Evolutionary conservation across 495 filamentous ascomycete species (phyloP).

Genomic region (Hyaloscypha variabilis): DNA sequence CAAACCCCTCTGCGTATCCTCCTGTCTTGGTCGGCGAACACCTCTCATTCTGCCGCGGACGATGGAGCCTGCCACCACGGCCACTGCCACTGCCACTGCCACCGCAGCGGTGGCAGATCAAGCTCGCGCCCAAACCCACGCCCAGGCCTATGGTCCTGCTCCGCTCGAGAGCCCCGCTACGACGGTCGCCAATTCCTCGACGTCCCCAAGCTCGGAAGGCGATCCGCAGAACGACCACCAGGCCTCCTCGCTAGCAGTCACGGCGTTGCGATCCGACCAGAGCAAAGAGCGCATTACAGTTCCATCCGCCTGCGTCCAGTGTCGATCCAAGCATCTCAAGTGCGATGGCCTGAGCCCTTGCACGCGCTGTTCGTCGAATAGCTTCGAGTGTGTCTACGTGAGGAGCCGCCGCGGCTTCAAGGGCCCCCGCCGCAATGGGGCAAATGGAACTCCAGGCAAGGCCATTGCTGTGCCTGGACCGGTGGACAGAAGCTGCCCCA

Average conservation of each 20-base stretch:
- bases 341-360: constrained; percentile 32
- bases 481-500: constrained; percentile 21
- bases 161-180: not conserved
- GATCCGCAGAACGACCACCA: constrained; percentile 18
- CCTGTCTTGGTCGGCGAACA: constrained; percentile 5
- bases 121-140: not conserved
- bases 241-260: constrained; percentile 9
- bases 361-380: constrained; percentile 28
- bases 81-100: not conserved
- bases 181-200: not conserved
- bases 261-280: constrained; percentile 6
- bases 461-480: constrained; percentile 4
- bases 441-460: constrained; percentile 24
- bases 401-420: constrained; percentile 31
- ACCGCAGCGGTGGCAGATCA: not conserved
- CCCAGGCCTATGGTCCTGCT: not conserved
- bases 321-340: constrained; percentile 33
- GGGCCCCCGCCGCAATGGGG: constrained; percentile 29
- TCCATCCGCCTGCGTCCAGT: constrained; percentile 30
- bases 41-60: not conserved
- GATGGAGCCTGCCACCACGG: not conserved
- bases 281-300: constrained; percentile 28
- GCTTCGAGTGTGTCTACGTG: constrained; percentile 31
- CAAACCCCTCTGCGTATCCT: not conserved
- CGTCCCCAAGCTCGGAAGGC: constrained; percentile 20